Base-by-base conservation (phyloP, 78 protist genomes). In the Thecamonas trahens region DNA sequence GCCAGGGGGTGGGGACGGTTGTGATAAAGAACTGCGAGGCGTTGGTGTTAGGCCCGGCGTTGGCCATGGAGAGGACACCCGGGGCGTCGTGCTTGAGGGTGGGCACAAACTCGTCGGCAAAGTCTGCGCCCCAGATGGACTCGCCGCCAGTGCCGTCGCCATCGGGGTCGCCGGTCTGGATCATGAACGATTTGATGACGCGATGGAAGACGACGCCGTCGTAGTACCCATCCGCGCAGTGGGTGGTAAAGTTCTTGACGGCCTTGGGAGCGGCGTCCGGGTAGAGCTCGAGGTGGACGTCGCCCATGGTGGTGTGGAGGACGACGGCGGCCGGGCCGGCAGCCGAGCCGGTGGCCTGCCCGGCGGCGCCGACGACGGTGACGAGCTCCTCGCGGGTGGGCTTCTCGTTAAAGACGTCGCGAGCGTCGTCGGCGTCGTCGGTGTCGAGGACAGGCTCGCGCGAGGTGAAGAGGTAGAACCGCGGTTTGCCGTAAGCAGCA, bases 21-120 rank as follows among this genome's bases (percentile, higher is more conserved):
- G 95, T 92, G 63, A 92, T 90, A 66, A 95, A 95, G 80, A 92
- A 91, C 79, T 93, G 99, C 22, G 87, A 69, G 20, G 97, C 98
- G 76, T 93, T 93, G 9, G 96, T 74, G 70, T 82, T 82, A 13
- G 91, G 91, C 9, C 97, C 97, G 1, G 93, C 86, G 60, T 95
- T 95, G 61, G 97, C 96, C 95, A 91, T 94, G 32, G 80, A 61
- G 38, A 85, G 34, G 32, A 65, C 47, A 6, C 13, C 13, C 15
- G 15, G 13, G 52, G 52, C 52, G 60, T 88, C 94, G 72, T 92
- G 97, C 34, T 80, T 68, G 35, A 93, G 74, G 6, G 31, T 29
- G 9, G 70, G 58, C 74, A 70, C 77, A 67, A 94, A 84, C 77
- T 94, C 97, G 50, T 95, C 14, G 32, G 91, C 96, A 60, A 96